Base-by-base conservation (phyloP, 1,284 basidiomycete species). In the Trametes pubescens region DNA sequence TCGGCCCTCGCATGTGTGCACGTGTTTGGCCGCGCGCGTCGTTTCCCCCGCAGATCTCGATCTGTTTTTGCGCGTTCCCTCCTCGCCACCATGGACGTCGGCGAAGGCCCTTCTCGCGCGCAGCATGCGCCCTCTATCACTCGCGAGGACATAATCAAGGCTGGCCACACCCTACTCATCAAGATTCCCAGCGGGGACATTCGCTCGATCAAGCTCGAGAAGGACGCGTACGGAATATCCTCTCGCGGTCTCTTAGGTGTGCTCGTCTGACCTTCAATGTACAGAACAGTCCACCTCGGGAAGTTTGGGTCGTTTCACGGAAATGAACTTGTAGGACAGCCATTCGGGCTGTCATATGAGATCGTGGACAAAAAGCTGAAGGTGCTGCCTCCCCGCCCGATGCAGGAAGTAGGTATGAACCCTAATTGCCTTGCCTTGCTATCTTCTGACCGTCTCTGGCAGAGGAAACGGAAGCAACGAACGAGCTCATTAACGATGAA, bases 381-480 rank as follows among this genome's bases (percentile, higher is more conserved):
- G 60, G 78, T 86, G 40, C 72, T 91, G 21, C 84, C 87, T 60
- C 86, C 91, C 43, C 84, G 82, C 56, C 83, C 84, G 21, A 77
- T 93, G 71, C 84, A 90, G 71, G 92, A 94, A 78, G 81, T 94
- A 71, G 92, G 92, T 91, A 76, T 64, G 83, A 67, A 58, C 59
- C 11, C 53, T 53, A 38, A 59, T 26, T 32, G 10, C 43, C 18
- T 32, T 24, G n/a, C 52, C 34, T 52, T 37, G 18, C 58, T 32
- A 34, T 51, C 38, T n/a, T 64, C 59, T 69, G 48, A 72, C 56
- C 65, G 44, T 37, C 10, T 22, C 40, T 21, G 66, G 18, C 69
- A 95, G 94, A 93, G 87, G 93, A 95, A 72, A 95, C 93, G 6
- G 91, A 93, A 62, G 94, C 94, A 0, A 96, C 91, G 5, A 96